Conservation (phyloP, 768 basidiomycete genomes). For the Lentinula sp. region DNA sequence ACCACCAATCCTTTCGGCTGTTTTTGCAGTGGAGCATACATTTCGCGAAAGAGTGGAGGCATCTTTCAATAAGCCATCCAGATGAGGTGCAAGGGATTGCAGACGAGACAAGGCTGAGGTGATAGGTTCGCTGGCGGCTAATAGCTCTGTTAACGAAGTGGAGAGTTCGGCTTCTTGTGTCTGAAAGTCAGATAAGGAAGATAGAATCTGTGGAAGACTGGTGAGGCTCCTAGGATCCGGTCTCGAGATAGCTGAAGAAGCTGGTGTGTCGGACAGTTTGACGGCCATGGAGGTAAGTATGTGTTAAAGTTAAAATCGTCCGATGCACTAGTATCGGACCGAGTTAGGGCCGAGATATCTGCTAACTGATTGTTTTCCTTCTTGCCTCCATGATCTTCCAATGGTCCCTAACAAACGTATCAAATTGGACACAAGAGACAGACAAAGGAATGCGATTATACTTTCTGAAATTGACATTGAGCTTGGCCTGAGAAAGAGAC, state of each 20-base stretch:
- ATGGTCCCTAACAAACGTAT: conserved; percentile 4
- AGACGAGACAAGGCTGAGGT: conserved; percentile 55
- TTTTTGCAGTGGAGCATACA: conserved; percentile 69
- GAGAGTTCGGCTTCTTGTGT: conserved; percentile 76
- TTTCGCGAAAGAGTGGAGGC: conserved; percentile 46
- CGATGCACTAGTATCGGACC: no score
- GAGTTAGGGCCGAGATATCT: no score
- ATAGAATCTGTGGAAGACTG: conserved; percentile 61
- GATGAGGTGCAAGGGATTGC: conserved; percentile 48
- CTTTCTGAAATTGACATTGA: conserved; percentile 37
- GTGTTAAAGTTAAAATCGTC: no score
- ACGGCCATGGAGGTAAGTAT: not conserved
- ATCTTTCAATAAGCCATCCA: conserved; percentile 59
- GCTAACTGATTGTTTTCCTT: not conserved
- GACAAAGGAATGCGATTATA: not conserved
- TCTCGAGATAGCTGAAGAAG: not conserved
- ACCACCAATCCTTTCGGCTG: conserved; percentile 86
- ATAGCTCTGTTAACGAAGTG: conserved; percentile 59
- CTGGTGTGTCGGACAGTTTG: not conserved
- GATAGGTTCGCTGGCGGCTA: conserved; percentile 66
- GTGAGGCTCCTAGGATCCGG: conserved; percentile 32
- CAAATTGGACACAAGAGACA: conserved; percentile 9
- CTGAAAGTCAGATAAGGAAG: conserved; percentile 69
- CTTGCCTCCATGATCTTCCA: not conserved
- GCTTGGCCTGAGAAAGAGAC: conserved; percentile 34